Evolutionary conservation across 768 basidiomycete genomes (phyloP).

Genomic region (Mycena alexandri): DNA sequence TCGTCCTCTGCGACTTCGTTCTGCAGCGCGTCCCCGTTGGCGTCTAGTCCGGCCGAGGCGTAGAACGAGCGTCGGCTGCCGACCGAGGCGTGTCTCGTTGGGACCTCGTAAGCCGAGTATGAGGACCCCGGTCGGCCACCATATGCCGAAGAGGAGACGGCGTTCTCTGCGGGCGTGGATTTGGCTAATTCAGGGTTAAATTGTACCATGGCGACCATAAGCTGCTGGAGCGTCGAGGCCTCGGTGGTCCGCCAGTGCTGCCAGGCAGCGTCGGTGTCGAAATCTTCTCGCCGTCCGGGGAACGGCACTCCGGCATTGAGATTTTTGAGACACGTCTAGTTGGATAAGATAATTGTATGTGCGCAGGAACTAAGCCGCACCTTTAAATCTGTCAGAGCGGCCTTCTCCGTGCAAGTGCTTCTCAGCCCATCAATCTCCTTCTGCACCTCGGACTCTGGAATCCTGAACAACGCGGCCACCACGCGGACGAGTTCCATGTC

Average conservation of each 20-base stretch:
- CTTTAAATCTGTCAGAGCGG: slow-evolving; percentile 90
- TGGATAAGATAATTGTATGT: slow-evolving; percentile 28
- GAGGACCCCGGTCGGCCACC: slow-evolving; percentile 68
- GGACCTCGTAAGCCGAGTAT: slow-evolving; percentile 59
- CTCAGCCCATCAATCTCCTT: slow-evolving; percentile 78
- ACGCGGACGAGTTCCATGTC: slow-evolving; percentile 86
- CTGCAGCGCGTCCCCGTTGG: slow-evolving; percentile 50
- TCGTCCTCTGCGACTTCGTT: slow-evolving; percentile 70
- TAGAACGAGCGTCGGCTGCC: slow-evolving; percentile 77
- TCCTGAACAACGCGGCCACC: slow-evolving; percentile 80
- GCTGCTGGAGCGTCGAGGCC: slow-evolving; percentile 86
- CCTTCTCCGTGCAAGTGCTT: slow-evolving; percentile 83
- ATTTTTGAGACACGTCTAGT: slow-evolving; percentile 89
- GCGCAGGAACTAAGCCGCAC: slow-evolving; percentile 50
- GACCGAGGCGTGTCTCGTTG: slow-evolving; percentile 69
- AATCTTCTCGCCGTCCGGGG: slow-evolving; percentile 90
- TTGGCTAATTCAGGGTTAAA: slow-evolving; percentile 90
- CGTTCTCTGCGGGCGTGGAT: slow-evolving; percentile 71
- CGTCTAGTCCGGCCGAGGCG: slow-evolving; percentile 45
- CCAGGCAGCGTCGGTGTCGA: slow-evolving; percentile 86
- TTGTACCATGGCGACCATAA: slow-evolving; percentile 89
- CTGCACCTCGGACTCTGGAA: slow-evolving; percentile 76
- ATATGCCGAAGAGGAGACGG: slow-evolving; percentile 59
- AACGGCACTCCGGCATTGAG: slow-evolving; percentile 87
- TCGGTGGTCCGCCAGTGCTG: slow-evolving; percentile 86